These are phyloP conservation scores for Parietaria judaica DNA, from an alignment of 306 rosid species.

Conservation along the genomic window DNA sequence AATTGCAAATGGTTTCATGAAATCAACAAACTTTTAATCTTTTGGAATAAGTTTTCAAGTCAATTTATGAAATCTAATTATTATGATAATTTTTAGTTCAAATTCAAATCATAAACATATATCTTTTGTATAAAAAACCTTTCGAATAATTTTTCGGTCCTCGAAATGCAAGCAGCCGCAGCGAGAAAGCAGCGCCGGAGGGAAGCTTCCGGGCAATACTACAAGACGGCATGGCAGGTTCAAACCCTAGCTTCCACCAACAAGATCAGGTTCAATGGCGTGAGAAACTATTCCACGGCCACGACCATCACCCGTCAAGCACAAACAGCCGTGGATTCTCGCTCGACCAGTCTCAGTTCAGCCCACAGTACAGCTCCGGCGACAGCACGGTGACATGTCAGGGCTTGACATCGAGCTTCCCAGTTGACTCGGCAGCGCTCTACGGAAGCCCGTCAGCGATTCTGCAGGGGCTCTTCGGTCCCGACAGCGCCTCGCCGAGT, in stretches of 20 bases:
- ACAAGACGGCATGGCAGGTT: constrained; percentile 61
- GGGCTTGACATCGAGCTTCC: constrained; percentile 38
- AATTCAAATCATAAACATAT: no score
- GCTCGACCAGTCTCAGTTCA: constrained; percentile 57
- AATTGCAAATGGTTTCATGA: no score
- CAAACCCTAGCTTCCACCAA: constrained; percentile 45
- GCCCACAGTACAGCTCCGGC: constrained; percentile 71
- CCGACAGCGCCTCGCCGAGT: constrained; percentile 28
- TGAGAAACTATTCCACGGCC: constrained; percentile 40
- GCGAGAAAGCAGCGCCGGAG: constrained; percentile 50
- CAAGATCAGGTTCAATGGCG: constrained; percentile 69
- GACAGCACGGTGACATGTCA: constrained; percentile 65
- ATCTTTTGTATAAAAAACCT: neutral
- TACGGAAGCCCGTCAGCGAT: constrained; percentile 54
- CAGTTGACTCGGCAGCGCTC: constrained; percentile 44
- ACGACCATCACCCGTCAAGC: constrained; percentile 25
- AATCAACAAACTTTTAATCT: no score
- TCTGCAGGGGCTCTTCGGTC: constrained; percentile 62
- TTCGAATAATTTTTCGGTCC: neutral
- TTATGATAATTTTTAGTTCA: no score
- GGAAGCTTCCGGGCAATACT: constrained; percentile 58
- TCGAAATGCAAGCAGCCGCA: constrained; percentile 22
- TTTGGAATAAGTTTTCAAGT: no score
- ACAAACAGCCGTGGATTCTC: constrained; percentile 59
- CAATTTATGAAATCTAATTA: no score